These are phyloP conservation scores for Saccharomyces hybrid DNA, from an alignment of 1,139 yeast genomes.

Conservation along the genomic window DNA sequence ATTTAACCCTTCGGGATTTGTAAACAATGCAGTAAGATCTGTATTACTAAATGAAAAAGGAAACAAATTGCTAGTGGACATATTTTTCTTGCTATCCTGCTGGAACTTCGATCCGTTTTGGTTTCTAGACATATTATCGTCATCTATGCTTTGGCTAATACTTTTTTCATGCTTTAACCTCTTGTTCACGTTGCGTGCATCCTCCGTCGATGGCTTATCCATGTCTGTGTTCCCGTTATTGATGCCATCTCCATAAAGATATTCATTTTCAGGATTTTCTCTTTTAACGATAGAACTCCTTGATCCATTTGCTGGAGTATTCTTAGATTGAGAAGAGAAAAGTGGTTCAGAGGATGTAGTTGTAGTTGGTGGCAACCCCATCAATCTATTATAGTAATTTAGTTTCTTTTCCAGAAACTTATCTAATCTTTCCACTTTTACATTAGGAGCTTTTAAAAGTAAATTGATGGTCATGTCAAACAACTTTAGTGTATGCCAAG, in stretches of 20 bases:
- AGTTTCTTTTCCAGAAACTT: conserved; percentile 25
- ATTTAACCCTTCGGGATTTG: background rate
- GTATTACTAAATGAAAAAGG: conserved; percentile 21
- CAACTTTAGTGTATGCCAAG: conserved; percentile 47
- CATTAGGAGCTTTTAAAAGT: conserved; percentile 34
- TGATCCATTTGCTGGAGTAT: background rate
- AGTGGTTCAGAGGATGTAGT: background rate
- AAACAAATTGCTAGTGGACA: conserved; percentile 21
- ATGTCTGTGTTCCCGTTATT: background rate
- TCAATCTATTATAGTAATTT: conserved; percentile 23
- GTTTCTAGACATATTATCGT: background rate
- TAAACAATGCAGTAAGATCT: conserved; percentile 23
- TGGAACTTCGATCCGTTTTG: conserved; percentile 4
- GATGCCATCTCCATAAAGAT: background rate
- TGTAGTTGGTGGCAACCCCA: conserved; percentile 19
- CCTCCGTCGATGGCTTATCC: background rate
- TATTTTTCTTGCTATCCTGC: conserved; percentile 2
- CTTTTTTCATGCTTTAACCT: background rate
- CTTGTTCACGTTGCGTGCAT: conserved; percentile 5
- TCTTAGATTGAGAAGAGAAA: background rate
- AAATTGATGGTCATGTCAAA: conserved; percentile 53
- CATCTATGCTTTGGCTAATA: background rate
- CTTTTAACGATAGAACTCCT: background rate
- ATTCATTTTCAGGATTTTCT: background rate
- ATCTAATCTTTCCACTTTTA: conserved; percentile 25